phyloP scores from a whole-genome alignment of 805 yeast genomes.

The Candida taoyuanica region DNA sequence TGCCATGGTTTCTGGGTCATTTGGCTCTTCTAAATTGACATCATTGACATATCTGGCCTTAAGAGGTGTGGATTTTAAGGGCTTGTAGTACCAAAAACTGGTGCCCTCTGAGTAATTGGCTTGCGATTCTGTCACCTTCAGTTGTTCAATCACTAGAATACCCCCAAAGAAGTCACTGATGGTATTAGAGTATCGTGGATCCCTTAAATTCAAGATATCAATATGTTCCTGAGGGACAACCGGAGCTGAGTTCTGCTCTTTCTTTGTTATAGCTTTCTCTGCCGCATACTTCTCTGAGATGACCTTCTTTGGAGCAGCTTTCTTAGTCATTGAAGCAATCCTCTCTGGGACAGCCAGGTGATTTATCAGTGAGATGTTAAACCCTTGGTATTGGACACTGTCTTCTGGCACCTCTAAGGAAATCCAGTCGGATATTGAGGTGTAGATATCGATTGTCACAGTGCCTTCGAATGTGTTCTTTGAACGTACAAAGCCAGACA shows the following conservation, averaged over 20 bases:
- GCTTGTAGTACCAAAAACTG: slow-evolving; percentile 24
- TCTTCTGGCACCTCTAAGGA: slow-evolving; percentile 11
- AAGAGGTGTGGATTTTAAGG: slow-evolving; percentile 20
- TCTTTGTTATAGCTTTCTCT: neutral
- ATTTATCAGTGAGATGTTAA: no score
- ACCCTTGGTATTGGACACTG: slow-evolving; percentile 7
- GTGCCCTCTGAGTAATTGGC: neutral
- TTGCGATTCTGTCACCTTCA: neutral
- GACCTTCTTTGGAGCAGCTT: no score
- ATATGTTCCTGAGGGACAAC: neutral
- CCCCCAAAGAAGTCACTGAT: slow-evolving; percentile 1
- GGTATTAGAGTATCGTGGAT: slow-evolving; percentile 4
- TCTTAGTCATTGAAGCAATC: no score
- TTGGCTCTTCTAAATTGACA: slow-evolving; percentile 13
- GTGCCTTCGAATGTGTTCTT: slow-evolving; percentile 14
- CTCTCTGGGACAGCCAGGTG: no score
- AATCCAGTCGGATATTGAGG: neutral
- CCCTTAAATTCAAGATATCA: slow-evolving; percentile 2
- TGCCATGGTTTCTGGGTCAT: slow-evolving; percentile 16
- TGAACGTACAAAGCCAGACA: slow-evolving; percentile 11
- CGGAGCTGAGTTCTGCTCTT: neutral
- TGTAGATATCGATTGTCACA: slow-evolving; percentile 8
- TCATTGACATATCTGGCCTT: slow-evolving; percentile 25
- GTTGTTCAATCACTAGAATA: slow-evolving; percentile 5
- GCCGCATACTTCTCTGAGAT: no score